phyloP scores from a whole-genome alignment of 2,329 filamentous ascomycete genomes.

The Claviceps lovelessii region DNA sequence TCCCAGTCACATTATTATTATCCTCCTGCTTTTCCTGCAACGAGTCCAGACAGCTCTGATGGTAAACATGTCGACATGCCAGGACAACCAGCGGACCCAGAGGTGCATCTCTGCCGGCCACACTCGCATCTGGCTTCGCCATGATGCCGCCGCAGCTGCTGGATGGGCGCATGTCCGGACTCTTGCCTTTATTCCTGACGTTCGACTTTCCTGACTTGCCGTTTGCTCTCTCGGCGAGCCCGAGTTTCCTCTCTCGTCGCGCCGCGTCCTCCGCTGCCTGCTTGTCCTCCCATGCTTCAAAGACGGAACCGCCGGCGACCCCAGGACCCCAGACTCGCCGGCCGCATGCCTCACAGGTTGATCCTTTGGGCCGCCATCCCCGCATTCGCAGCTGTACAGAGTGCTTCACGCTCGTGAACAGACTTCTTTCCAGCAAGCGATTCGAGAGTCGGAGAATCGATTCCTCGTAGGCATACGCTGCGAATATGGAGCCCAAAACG shows the following conservation, averaged over 20 bases:
- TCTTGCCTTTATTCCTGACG: constrained; percentile 31
- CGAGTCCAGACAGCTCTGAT: constrained; percentile 54
- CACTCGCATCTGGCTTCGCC: constrained; percentile 16
- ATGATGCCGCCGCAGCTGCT: constrained; percentile 28
- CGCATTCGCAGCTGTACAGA: constrained; percentile 61
- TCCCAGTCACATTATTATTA: constrained; percentile 31
- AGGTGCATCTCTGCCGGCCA: constrained; percentile 27
- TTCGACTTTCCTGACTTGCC: constrained; percentile 18
- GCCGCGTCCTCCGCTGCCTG: constrained; percentile 33
- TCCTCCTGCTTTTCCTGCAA: constrained; percentile 40
- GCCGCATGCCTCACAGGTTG: constrained; percentile 77
- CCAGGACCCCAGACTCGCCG: constrained; percentile 80
- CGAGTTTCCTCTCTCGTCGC: constrained; percentile 29
- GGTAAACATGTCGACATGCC: constrained; percentile 58
- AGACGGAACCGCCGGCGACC: constrained; percentile 54
- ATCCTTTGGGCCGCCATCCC: constrained; percentile 79
- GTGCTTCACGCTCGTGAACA: constrained; percentile 70
- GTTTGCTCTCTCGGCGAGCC: constrained; percentile 23
- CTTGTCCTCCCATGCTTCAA: constrained; percentile 65
- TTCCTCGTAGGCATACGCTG: constrained; percentile 90
- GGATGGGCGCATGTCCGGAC: constrained; percentile 23
- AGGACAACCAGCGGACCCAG: constrained; percentile 52
- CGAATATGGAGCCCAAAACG: constrained; percentile 79
- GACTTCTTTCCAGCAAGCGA: constrained; percentile 70
- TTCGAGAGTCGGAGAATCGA: constrained; percentile 77